Conservation (phyloP, 208 protist genomes). For the Trypanosoma cruzi region DNA sequence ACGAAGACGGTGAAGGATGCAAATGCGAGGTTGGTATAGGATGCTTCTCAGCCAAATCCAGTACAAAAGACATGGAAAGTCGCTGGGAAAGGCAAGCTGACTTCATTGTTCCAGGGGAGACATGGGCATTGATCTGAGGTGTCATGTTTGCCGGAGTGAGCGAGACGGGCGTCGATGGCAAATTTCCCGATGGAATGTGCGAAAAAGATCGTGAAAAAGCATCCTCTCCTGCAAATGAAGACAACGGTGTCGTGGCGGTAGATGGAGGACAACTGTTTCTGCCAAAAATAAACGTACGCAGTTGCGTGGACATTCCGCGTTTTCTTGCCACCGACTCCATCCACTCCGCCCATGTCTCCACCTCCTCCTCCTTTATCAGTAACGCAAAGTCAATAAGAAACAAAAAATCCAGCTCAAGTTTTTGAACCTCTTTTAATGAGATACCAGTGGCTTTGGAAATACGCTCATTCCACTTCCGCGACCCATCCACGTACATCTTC, state of each 20-base stretch:
- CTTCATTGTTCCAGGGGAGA: neutral
- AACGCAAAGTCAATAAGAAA: conserved; percentile 87
- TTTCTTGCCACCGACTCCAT: conserved; percentile 70
- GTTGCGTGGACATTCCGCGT: conserved; percentile 47
- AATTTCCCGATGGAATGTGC: too few species aligned
- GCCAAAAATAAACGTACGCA: conserved; percentile 58
- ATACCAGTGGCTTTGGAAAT: conserved; percentile 64
- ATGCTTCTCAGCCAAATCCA: conserved; percentile 9
- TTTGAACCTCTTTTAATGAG: conserved; percentile 57
- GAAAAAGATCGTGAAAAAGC: conserved; percentile 3
- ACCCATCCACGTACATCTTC: conserved; percentile 89
- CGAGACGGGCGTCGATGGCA: conserved; percentile 20
- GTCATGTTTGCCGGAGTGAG: conserved; percentile 24
- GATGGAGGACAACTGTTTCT: conserved; percentile 19
- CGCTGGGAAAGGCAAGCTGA: neutral
- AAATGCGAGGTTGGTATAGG: neutral
- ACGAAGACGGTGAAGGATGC: neutral
- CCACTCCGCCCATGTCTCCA: conserved; percentile 75
- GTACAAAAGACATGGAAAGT: conserved; percentile 2
- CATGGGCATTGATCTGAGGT: neutral
- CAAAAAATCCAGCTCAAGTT: conserved; percentile 83
- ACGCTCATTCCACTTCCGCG: conserved; percentile 48
- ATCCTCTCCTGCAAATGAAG: conserved; percentile 25
- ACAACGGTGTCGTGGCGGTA: conserved; percentile 18
- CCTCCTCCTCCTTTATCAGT: conserved; percentile 70